Base-by-base conservation (phyloP, 2,329 filamentous ascomycete genomes). In the Phialophora expanda region DNA sequence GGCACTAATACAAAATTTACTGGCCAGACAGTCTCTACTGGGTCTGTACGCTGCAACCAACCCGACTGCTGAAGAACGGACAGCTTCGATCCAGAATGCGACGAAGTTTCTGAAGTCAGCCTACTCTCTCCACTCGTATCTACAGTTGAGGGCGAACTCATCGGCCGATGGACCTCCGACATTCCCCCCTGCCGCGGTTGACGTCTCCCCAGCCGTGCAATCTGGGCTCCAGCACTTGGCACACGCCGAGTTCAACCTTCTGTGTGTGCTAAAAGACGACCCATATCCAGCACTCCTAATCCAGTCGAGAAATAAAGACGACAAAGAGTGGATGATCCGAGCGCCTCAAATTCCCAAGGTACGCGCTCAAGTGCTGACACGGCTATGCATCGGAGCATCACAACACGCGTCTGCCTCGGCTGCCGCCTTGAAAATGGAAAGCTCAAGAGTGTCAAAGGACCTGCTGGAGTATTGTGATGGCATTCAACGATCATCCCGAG, bases 241-340 rank as follows among this genome's bases (percentile, higher is more conserved):
- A 0, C 83, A 95, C 34, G 92, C 93, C 1, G 94, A 97, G 78
- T 93, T 93, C 0, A 97, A 93, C 0, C 84, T 98, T 1, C 85
- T 97, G 1, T 92, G 92, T 0, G 92, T 98, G 0, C 78, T 96
- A 57, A 98, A 98, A 73, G 94, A 98, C 75, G 95, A 99, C 74
- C 93, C 94, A 0, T 98, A 97, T 74, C 90, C 94, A 0, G 88
- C 90, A 1, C 86, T 89, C 6, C 89, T 96, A 2, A 88, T 92
- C 0, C 91, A 96, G 73, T 87, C 89, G 64, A 86, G 93, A 56
- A 96, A 96, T 75, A 87, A 89, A 61, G 88, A 89, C 71, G 92
- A 93, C 76, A 92, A 86, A 67, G 94, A 98, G 71, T 99, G 94
- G 94, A 98, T 98, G 93, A 96, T 95, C 77, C 92, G 90, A 73